Base-by-base conservation (phyloP, 352 stramenopile genomes). In the Globisporangium lucens region DNA sequence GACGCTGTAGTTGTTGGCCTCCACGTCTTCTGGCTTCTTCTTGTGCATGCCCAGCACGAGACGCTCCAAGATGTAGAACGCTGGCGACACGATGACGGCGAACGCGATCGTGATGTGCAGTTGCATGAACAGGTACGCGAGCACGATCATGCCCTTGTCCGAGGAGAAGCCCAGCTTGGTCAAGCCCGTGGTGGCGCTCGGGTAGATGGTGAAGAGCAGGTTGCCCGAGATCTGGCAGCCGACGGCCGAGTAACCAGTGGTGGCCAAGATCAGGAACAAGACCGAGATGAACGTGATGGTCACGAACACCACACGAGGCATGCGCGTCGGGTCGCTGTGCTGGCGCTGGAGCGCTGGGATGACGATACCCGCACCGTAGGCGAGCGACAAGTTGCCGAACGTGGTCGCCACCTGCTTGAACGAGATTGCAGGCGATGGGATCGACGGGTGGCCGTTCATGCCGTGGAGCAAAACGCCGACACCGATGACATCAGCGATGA, bases 31-130 rank as follows among this genome's bases (percentile, higher is more conserved):
- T 3, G 27, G 4, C 56, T 73, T 70, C 33, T 60, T 49, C 64
- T 84, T 70, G 73, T 91, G 83, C 78, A 91, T 88, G 49, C 83
- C 81, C 4, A 91, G 64, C 22, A 91, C 53, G 0, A 87, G 52
- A 66, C 83, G 81, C 62, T 91, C 83, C 15, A 77, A 65, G 49
- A 89, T 80, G 77, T 74, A 91, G 66, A 89, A 83, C 9, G 79
- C 75, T 17, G 82, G 82, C 52, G 76, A 70, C 61, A 85, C 69
- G 7, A 89, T 70, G 17, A 84, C 79, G 29, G 74, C 74, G 70
- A 86, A 85, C 12, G 76, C 79, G 63, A 82, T 78, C 13, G 76
- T 71, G 22, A 83, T 79, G 60, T 83, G 76, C 20, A 83, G 38
- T 38, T 83, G 76, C 76, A 85, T 87, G 66, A 75, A 82, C n/a